Evolutionary conservation across 2,329 filamentous ascomycete genomes (phyloP).

Genomic region (Colletotrichum cuscutae): DNA sequence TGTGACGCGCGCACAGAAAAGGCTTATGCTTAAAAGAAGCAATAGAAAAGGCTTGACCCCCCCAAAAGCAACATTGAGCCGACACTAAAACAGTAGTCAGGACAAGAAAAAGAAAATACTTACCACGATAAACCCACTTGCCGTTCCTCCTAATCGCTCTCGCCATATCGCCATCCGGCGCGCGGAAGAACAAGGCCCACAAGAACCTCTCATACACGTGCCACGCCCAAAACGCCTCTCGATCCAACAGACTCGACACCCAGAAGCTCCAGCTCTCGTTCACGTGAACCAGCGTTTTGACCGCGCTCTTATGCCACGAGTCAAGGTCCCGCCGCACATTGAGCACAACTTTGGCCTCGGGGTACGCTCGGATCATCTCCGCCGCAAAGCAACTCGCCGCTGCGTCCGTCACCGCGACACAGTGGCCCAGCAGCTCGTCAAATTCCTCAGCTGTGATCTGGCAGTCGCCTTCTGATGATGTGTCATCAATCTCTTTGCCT

Average conservation of each 20-base stretch:
- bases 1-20: not conserved
- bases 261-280: conserved; percentile 42
- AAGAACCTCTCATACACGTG: conserved; percentile 43
- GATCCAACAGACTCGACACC: conserved; percentile 41
- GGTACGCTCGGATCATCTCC: conserved; percentile 42
- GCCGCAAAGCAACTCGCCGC: conserved; percentile 51
- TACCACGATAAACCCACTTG: conserved; percentile 39
- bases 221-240: conserved; percentile 46
- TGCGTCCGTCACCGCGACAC: conserved; percentile 52
- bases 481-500: not conserved
- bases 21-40: no score
- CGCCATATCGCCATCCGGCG: conserved; percentile 41
- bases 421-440: conserved; percentile 42
- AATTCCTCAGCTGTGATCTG: conserved; percentile 38
- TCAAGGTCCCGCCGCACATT: conserved; percentile 51
- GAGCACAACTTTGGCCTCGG: conserved; percentile 56
- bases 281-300: conserved; percentile 39
- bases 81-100: no score
- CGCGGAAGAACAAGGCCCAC: conserved; percentile 43
- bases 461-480: conserved; percentile 8
- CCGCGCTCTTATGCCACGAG: conserved; percentile 50
- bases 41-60: not conserved
- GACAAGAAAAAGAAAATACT: not conserved
- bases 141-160: conserved; percentile 41
- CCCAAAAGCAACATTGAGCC: not conserved